These are phyloP conservation scores for Kodamaea jinghongensis DNA, from an alignment of 805 yeast genomes.

Conservation along the genomic window DNA sequence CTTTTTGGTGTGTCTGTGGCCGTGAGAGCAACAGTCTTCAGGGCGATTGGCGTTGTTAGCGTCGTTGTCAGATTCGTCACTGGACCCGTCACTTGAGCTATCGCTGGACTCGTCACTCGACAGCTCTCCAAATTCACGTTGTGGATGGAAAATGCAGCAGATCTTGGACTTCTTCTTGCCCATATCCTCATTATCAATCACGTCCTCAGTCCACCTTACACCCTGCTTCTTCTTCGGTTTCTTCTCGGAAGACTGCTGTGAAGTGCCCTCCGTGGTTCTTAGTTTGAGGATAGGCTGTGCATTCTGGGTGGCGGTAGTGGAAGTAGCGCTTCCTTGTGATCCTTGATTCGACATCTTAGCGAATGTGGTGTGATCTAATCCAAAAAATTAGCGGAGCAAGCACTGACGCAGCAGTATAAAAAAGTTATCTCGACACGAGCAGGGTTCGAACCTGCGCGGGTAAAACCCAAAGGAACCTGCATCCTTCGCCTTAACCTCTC, in stretches of 20 bases:
- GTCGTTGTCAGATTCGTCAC: slow-evolving; percentile 54
- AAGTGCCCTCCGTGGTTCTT: slow-evolving; percentile 4
- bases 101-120: slow-evolving; percentile 21
- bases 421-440: slow-evolving; percentile 61
- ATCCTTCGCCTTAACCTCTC: slow-evolving; percentile 78
- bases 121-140: slow-evolving; percentile 53
- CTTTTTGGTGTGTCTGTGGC: slow-evolving; percentile 18
- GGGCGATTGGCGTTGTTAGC: too few species aligned
- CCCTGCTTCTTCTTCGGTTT: slow-evolving; percentile 35
- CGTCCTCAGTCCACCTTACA: slow-evolving; percentile 84
- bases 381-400: neutral
- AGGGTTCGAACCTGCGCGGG: slow-evolving; percentile 83
- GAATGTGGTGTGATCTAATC: neutral
- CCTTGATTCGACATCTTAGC: neutral
- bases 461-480: slow-evolving; percentile 72
- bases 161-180: slow-evolving; percentile 86
- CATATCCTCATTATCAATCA: slow-evolving; percentile 87
- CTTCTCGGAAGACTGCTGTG: slow-evolving; percentile 6
- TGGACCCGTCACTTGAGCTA: slow-evolving; percentile 27
- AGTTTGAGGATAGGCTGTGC: slow-evolving; percentile 11
- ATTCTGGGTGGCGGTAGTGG: slow-evolving; percentile 5
- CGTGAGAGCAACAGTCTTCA: slow-evolving; percentile 24
- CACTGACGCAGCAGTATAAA: slow-evolving; percentile 5
- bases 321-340: neutral
- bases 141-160: slow-evolving; percentile 87